phyloP scores from a whole-genome alignment of 2,329 filamentous ascomycete species.

The Claviceps purpurea region DNA sequence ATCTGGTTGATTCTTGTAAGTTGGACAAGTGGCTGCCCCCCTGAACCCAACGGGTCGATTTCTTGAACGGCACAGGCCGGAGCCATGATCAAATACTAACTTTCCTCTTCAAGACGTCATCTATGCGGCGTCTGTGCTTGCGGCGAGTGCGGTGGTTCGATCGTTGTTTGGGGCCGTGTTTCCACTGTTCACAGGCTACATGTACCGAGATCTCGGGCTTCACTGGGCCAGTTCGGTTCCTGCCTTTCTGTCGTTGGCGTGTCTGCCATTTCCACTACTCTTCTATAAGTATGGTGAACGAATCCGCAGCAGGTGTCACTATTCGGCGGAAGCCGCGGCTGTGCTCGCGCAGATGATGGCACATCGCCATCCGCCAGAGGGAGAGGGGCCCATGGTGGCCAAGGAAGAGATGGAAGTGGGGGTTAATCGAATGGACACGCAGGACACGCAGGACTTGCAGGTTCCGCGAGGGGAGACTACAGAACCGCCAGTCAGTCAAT shows the following conservation, averaged over 20 bases:
- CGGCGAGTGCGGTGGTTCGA: conserved; percentile 58
- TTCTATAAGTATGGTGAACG: conserved; percentile 57
- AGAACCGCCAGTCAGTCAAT: too few relatives aligned
- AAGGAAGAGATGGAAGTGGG: conserved; percentile 12
- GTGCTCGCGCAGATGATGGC: conserved; percentile 36
- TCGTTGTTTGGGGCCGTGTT: conserved; percentile 61
- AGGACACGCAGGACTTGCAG: too few relatives aligned
- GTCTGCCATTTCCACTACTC: conserved; percentile 61
- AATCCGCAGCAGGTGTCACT: conserved; percentile 57
- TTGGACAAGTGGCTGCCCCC: background rate
- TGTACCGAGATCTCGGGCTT: conserved; percentile 48
- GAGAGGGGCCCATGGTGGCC: conserved; percentile 14
- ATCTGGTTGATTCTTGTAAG: conserved; percentile 50
- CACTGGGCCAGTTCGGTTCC: conserved; percentile 66
- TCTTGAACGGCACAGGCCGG: too few relatives aligned
- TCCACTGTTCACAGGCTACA: conserved; percentile 54
- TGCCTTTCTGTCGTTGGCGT: conserved; percentile 58
- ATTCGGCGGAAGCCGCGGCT: conserved; percentile 50
- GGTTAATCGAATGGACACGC: background rate
- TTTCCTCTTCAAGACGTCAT: conserved; percentile 39
- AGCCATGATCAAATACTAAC: background rate
- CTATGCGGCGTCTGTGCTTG: conserved; percentile 62
- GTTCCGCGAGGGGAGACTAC: too few relatives aligned
- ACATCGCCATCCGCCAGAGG: conserved; percentile 15
- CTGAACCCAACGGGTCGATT: too few relatives aligned